Evolutionary conservation across 345 rosid genomes (phyloP).

Genomic region (Citrus reticulata): DNA sequence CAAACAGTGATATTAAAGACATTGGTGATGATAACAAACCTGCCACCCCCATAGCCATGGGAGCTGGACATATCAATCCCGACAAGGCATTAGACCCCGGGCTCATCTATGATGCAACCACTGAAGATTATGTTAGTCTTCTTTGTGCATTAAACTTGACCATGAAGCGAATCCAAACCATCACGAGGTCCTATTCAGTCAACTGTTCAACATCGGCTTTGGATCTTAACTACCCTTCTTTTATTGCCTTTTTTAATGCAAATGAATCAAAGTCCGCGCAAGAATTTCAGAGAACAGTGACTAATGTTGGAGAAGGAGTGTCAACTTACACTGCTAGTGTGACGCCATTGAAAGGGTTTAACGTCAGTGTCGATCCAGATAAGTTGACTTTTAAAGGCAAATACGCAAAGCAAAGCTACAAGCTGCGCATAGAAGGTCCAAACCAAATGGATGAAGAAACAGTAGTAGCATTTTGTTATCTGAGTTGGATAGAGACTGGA

Average conservation of each 20-base stretch:
- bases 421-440: slow-evolving; percentile 36
- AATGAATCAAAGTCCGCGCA: neutral
- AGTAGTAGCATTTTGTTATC: slow-evolving; percentile 29
- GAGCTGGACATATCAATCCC: slow-evolving; percentile 56
- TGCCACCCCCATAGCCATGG: slow-evolving; percentile 46
- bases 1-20: slow-evolving; percentile 23
- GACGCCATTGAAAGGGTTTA: slow-evolving; percentile 26
- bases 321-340: slow-evolving; percentile 32
- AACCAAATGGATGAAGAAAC: neutral
- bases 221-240: slow-evolving; percentile 61
- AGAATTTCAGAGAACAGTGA: slow-evolving; percentile 49
- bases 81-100: slow-evolving; percentile 59
- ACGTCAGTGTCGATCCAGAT: slow-evolving; percentile 31
- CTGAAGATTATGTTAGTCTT: slow-evolving; percentile 39
- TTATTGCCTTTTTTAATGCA: slow-evolving; percentile 34
- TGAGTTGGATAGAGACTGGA: slow-evolving; percentile 43
- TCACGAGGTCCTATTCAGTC: slow-evolving; percentile 37
- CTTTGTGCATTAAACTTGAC: slow-evolving; percentile 50
- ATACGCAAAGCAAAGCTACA: slow-evolving; percentile 40
- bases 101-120: slow-evolving; percentile 40
- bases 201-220: slow-evolving; percentile 37
- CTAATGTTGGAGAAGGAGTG: slow-evolving; percentile 40
- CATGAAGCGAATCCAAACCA: slow-evolving; percentile 33
- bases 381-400: slow-evolving; percentile 38
- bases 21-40: slow-evolving; percentile 13